Evolutionary conservation across 1,284 basidiomycete species (phyloP).

Genomic region (Vanrija sp.): DNA sequence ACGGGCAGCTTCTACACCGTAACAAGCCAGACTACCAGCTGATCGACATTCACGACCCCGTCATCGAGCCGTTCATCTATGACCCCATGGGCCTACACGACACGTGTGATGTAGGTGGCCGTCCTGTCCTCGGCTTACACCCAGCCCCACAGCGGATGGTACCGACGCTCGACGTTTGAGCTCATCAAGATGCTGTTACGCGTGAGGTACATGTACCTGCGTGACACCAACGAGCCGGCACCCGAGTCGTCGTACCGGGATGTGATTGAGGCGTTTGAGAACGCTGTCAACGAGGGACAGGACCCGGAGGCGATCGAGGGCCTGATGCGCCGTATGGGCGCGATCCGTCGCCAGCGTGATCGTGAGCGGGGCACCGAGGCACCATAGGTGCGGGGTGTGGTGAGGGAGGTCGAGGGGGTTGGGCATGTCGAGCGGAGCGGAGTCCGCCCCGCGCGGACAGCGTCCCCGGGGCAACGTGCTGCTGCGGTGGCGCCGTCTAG

Average conservation of each 20-base stretch:
- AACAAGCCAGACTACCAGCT: conserved; percentile 89
- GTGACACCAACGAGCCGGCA: conserved; percentile 52
- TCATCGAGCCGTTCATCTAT: conserved; percentile 73
- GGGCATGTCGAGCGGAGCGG: too few species aligned
- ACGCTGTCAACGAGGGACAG: not conserved
- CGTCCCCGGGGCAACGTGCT: too few species aligned
- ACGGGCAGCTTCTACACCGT: conserved; percentile 71
- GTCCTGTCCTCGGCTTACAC: not conserved
- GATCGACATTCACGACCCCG: conserved; percentile 81
- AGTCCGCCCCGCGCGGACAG: too few species aligned
- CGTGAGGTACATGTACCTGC: conserved; percentile 78
- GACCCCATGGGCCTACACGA: conserved; percentile 62
- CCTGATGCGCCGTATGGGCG: not conserved
- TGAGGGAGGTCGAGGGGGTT: too few species aligned
- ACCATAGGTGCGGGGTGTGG: too few species aligned
- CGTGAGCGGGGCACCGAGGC: too few species aligned
- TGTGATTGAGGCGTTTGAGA: conserved; percentile 26
- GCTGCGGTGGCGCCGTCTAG: too few species aligned
- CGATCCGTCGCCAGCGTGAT: not conserved
- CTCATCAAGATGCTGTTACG: conserved; percentile 78
- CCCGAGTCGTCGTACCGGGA: conserved; percentile 22
- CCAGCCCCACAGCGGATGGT: conserved; percentile 62
- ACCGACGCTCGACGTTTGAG: conserved; percentile 65
- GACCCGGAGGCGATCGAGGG: not conserved
- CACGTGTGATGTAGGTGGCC: conserved; percentile 60